phyloP scores from a whole-genome alignment of 2,329 filamentous ascomycete genomes.

The Pseudocercospora crystallina region DNA sequence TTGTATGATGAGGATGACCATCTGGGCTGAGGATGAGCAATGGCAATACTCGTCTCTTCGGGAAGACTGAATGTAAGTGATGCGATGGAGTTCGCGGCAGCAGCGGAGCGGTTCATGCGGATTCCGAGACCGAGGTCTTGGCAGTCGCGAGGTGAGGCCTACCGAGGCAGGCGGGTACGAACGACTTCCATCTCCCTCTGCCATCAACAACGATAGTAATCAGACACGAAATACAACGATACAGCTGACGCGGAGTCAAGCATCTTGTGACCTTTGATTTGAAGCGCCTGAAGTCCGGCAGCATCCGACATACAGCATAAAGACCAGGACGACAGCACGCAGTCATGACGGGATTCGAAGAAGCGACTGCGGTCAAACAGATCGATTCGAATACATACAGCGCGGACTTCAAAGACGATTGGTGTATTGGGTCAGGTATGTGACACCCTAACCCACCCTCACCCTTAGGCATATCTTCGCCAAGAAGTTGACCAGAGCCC shows the following conservation, averaged over 20 bases:
- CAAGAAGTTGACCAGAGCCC: neutral
- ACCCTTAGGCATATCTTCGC: neutral
- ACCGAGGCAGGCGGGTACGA: neutral
- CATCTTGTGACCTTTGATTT: neutral
- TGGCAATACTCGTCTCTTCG: too few species aligned
- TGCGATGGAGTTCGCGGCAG: too few species aligned
- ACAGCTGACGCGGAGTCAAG: neutral
- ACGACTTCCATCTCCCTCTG: neutral
- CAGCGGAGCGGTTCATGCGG: too few species aligned
- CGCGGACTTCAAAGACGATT: conserved; percentile 56
- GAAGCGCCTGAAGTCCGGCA: neutral
- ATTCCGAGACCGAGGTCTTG: too few species aligned
- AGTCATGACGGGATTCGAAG: conserved; percentile 26
- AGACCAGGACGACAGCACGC: neutral
- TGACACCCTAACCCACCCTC: conserved; percentile 2
- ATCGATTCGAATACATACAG: conserved; percentile 59
- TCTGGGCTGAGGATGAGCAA: too few species aligned
- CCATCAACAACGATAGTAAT: neutral
- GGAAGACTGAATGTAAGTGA: too few species aligned
- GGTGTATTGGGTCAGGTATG: conserved; percentile 65
- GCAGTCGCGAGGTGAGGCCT: neutral
- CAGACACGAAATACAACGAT: neutral
- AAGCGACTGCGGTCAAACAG: conserved; percentile 50
- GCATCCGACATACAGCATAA: neutral
- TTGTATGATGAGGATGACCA: too few species aligned